Conservation (phyloP, 2,329 filamentous ascomycete genomes). For the Colletotrichum graminicola region DNA sequence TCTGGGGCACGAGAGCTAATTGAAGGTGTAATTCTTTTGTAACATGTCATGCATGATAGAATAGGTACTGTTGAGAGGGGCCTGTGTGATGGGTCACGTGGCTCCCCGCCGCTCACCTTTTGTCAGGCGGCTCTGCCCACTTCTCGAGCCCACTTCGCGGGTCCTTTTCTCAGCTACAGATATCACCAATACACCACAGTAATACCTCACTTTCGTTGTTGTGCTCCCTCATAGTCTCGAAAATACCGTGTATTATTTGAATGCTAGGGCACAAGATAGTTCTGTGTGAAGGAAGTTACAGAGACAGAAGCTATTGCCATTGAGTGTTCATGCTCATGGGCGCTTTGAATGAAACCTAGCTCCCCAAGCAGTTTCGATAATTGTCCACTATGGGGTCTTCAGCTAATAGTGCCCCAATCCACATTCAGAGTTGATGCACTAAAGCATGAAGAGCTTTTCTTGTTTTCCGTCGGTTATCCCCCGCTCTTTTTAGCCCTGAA, state of each 20-base stretch:
- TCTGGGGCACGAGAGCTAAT: background rate
- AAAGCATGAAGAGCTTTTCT: background rate
- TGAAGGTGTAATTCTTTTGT: background rate
- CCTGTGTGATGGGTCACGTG: no score
- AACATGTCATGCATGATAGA: background rate
- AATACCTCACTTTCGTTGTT: no score
- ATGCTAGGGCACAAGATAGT: background rate
- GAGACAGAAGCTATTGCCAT: background rate
- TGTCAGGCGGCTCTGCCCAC: no score
- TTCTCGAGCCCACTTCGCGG: no score
- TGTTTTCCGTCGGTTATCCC: background rate
- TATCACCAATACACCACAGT: no score
- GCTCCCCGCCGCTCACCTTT: no score
- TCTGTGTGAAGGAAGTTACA: background rate
- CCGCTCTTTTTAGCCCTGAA: background rate
- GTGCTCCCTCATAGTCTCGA: no score
- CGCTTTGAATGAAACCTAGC: background rate
- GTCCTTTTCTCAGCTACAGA: no score
- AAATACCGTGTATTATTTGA: background rate
- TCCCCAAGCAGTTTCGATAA: background rate
- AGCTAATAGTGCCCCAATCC: background rate
- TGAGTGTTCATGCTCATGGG: background rate
- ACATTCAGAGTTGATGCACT: background rate
- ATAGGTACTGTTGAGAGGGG: no score
- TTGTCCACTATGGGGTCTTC: conserved; percentile 30